Conservation (phyloP, 768 basidiomycete genomes). For the Tephrocybe sp. region DNA sequence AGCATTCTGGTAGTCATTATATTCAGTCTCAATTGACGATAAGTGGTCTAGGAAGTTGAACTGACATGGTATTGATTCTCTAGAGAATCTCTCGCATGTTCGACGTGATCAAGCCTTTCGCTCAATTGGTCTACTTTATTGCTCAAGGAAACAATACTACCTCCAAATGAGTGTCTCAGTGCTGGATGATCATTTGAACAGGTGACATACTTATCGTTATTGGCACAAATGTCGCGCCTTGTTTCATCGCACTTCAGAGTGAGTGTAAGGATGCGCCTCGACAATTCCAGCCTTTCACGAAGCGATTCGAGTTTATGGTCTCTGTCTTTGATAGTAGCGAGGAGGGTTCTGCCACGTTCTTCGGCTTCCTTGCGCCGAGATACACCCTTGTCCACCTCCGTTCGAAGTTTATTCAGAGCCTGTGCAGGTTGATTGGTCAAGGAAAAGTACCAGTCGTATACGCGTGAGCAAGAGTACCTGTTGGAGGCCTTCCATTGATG, state of each 20-base stretch:
- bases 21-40: constrained; percentile 9
- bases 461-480: constrained; percentile 4
- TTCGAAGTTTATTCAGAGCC: constrained; percentile 22
- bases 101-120: constrained; percentile 12
- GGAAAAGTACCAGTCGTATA: background rate
- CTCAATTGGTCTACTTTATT: constrained; percentile 19
- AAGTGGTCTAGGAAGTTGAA: background rate
- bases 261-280: constrained; percentile 11
- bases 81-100: constrained; percentile 13
- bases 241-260: constrained; percentile 11
- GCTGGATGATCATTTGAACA: background rate
- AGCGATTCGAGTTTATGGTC: constrained; percentile 17
- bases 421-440: constrained; percentile 8
- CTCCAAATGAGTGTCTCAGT: background rate
- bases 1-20: constrained; percentile 18
- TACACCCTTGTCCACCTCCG: constrained; percentile 23
- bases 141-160: constrained; percentile 6
- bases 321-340: constrained; percentile 22
- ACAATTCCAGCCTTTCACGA: constrained; percentile 15
- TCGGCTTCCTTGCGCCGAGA: constrained; percentile 29
- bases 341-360: constrained; percentile 15
- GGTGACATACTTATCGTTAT: constrained; percentile 12
- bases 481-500: constrained; percentile 13
- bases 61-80: constrained; percentile 18
- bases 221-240: constrained; percentile 3